phyloP scores from a whole-genome alignment of 1,284 basidiomycete species.

The Ceratobasidium sp. region DNA sequence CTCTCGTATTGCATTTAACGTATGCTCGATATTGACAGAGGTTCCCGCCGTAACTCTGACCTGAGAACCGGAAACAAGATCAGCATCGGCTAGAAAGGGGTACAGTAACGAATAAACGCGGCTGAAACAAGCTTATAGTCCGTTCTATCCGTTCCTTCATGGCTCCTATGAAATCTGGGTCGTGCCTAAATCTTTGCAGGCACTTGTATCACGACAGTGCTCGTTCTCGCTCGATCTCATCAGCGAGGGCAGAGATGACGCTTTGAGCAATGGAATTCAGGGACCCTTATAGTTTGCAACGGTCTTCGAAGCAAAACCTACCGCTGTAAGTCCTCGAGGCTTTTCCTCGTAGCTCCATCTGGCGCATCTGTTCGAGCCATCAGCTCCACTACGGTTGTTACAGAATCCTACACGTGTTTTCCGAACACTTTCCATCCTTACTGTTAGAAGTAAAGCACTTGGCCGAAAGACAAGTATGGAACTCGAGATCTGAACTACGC shows the following conservation, averaged over 20 bases:
- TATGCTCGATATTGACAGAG: no score
- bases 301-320: background rate
- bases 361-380: background rate
- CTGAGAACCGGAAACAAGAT: background rate
- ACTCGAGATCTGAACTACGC: background rate
- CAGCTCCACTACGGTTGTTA: background rate
- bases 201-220: background rate
- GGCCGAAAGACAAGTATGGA: background rate
- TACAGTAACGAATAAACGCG: background rate
- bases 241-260: background rate
- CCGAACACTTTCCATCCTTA: background rate
- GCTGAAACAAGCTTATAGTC: background rate
- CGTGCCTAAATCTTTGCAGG: background rate
- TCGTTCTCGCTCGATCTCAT: background rate
- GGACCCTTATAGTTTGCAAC: no score
- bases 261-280: background rate
- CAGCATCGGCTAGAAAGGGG: background rate
- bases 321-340: background rate
- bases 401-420: background rate
- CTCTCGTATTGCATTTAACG: no score
- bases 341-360: background rate
- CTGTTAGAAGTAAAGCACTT: background rate
- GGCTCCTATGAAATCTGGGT: background rate
- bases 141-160: background rate
- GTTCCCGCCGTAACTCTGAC: no score